These are phyloP conservation scores for Xylaria scruposa DNA, from an alignment of 495 filamentous ascomycete species.

Conservation along the genomic window DNA sequence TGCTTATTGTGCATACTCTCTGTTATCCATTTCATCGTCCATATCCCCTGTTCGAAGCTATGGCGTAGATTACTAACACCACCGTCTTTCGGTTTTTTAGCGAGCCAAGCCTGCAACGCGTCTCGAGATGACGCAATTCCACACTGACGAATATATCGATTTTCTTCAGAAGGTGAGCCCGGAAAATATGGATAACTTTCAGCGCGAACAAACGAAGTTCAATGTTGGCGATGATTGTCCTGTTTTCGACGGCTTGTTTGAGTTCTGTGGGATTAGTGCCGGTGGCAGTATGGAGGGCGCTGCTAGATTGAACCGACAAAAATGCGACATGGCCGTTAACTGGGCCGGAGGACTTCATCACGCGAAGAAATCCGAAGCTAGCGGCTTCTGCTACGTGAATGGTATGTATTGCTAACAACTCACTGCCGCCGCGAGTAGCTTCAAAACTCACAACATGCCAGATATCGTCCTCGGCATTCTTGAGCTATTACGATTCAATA, in stretches of 20 bases:
- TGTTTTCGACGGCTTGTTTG: conserved; percentile 96
- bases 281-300: conserved; percentile 98
- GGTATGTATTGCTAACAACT: conserved; percentile 58
- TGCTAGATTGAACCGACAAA: conserved; percentile 86
- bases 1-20: background rate
- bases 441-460: conserved; percentile 39
- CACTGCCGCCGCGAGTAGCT: background rate
- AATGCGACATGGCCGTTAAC: conserved; percentile 96
- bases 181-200: conserved; percentile 96
- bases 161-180: conserved; percentile 96
- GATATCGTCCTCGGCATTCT: conserved; percentile 97
- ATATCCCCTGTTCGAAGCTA: background rate
- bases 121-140: conserved; percentile 98
- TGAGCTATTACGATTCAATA: conserved; percentile 91
- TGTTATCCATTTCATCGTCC: background rate
- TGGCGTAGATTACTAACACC: background rate
- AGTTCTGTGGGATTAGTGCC: conserved; percentile 97
- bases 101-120: conserved; percentile 96
- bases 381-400: conserved; percentile 98
- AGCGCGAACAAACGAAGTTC: conserved; percentile 93
- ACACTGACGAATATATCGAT: conserved; percentile 99
- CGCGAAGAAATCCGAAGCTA: conserved; percentile 95
- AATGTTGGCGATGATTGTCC: conserved; percentile 98
- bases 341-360: conserved; percentile 98
- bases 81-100: conserved; percentile 50